Conservation (phyloP, 2,329 filamentous ascomycete genomes). For the Alternaria longipes region DNA sequence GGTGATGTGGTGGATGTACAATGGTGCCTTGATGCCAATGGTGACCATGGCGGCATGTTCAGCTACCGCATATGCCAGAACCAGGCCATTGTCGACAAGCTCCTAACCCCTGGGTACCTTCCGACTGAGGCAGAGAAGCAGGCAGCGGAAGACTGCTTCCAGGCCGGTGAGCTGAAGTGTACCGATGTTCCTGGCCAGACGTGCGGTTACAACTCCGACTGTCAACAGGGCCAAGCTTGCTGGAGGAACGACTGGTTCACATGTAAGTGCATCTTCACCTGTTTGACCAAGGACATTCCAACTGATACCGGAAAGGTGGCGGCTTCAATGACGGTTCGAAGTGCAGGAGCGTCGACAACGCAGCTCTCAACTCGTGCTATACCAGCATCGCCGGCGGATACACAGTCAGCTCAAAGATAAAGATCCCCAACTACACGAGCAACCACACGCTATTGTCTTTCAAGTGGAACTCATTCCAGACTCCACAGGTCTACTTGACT, state of each 20-base stretch:
- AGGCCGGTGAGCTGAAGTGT: constrained; percentile 39
- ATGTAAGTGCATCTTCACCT: constrained; percentile 18
- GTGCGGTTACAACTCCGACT: constrained; percentile 44
- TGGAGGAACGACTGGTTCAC: constrained; percentile 50
- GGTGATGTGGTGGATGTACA: constrained; percentile 45
- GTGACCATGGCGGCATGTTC: constrained; percentile 50
- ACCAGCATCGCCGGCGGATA: constrained; percentile 48
- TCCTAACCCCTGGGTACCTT: constrained; percentile 41
- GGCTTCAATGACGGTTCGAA: constrained; percentile 40
- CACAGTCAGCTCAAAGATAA: constrained; percentile 45
- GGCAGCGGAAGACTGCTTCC: constrained; percentile 45
- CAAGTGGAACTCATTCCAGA: constrained; percentile 49
- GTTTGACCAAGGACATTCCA: fast-evolving
- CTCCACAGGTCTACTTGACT: constrained; percentile 44
- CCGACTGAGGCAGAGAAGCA: constrained; percentile 48
- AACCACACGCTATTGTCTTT: constrained; percentile 46
- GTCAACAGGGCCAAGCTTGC: constrained; percentile 39
- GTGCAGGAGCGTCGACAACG: constrained; percentile 44
- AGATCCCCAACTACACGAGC: constrained; percentile 44
- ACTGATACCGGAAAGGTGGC: constrained; percentile 19
- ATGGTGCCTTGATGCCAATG: constrained; percentile 48
- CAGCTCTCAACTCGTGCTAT: constrained; percentile 45
- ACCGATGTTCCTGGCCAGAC: constrained; percentile 44
- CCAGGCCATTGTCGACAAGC: constrained; percentile 43
- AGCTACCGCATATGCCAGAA: constrained; percentile 47